Conservation (phyloP, 1,139 yeast genomes). For the Suhomyces wounanorum region DNA sequence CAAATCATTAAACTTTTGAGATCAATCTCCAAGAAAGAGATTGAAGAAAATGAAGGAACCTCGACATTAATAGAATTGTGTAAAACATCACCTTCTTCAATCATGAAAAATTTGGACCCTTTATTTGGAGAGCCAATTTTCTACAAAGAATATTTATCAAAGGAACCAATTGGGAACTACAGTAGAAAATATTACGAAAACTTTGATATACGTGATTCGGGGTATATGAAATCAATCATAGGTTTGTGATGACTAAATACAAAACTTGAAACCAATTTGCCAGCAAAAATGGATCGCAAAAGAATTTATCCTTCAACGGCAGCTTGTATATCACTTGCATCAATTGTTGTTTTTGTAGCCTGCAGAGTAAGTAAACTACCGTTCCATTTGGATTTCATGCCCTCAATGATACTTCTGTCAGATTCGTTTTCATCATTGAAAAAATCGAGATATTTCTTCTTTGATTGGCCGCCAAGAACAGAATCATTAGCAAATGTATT, state of each 20-base stretch:
- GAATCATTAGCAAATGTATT: slow-evolving; percentile 39
- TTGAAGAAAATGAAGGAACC: slow-evolving; percentile 14
- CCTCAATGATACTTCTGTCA: slow-evolving; percentile 34
- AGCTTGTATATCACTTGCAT: slow-evolving; percentile 39
- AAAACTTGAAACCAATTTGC: slow-evolving; percentile 6
- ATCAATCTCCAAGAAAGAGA: slow-evolving; percentile 18
- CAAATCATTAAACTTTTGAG: slow-evolving; percentile 18
- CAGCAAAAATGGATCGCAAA: slow-evolving; percentile 6
- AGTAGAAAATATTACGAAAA: slow-evolving; percentile 24
- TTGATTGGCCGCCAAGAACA: slow-evolving; percentile 17
- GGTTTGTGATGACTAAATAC: slow-evolving; percentile 8
- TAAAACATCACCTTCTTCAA: neutral
- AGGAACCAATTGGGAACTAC: slow-evolving; percentile 8
- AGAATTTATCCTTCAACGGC: slow-evolving; percentile 24
- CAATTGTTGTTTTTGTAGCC: slow-evolving; percentile 35
- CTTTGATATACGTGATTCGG: slow-evolving; percentile 31
- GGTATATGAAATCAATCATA: slow-evolving; percentile 22
- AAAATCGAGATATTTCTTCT: slow-evolving; percentile 20
- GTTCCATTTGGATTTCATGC: slow-evolving; percentile 25
- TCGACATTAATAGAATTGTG: slow-evolving; percentile 9
- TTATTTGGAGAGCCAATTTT: slow-evolving; percentile 19
- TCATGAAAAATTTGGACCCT: slow-evolving; percentile 10
- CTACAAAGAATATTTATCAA: slow-evolving; percentile 4
- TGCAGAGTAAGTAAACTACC: slow-evolving; percentile 20
- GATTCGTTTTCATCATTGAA: slow-evolving; percentile 32